phyloP scores from a whole-genome alignment of 129 eudicot genomes.

The Logfia minima region DNA sequence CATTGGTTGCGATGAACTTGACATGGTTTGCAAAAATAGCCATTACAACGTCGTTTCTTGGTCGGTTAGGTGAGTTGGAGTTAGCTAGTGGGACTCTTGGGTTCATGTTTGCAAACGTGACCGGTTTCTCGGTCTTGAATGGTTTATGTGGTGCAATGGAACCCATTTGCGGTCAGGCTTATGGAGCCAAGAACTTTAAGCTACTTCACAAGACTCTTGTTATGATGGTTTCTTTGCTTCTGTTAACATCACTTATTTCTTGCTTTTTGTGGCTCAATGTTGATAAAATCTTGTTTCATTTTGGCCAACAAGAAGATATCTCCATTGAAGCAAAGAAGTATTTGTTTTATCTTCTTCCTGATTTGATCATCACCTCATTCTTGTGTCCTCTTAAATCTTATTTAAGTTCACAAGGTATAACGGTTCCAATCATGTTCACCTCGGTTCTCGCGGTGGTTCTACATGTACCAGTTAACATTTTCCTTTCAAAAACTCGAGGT shows the following conservation, averaged over 20 bases:
- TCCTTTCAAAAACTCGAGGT: slow-evolving; percentile 53
- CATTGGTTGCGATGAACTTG: slow-evolving; percentile 67
- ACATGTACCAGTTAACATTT: slow-evolving; percentile 67
- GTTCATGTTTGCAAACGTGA: slow-evolving; percentile 77
- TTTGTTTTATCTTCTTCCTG: slow-evolving; percentile 70
- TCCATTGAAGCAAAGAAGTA: slow-evolving; percentile 48
- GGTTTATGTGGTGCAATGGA: slow-evolving; percentile 90
- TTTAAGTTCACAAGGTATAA: slow-evolving; percentile 64
- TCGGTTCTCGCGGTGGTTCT: slow-evolving; percentile 54
- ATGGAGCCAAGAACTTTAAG: slow-evolving; percentile 76
- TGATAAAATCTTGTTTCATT: slow-evolving; percentile 54
- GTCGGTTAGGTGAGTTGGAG: slow-evolving; percentile 79
- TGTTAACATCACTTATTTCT: slow-evolving; percentile 46
- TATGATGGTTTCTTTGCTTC: slow-evolving; percentile 54
- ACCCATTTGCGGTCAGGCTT: slow-evolving; percentile 94
- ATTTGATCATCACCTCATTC: slow-evolving; percentile 59
- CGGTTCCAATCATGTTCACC: slow-evolving; percentile 74
- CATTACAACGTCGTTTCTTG: slow-evolving; percentile 85
- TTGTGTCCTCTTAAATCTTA: slow-evolving; percentile 75
- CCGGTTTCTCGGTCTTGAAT: slow-evolving; percentile 72
- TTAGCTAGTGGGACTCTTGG: slow-evolving; percentile 83
- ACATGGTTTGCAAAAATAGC: slow-evolving; percentile 69
- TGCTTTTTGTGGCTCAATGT: slow-evolving; percentile 81
- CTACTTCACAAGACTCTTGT: slow-evolving; percentile 78
- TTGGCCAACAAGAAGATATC: slow-evolving; percentile 77